phyloP scores from a whole-genome alignment of 192 early-diverging fungal genomes.

The Backusella liffmaniae region DNA sequence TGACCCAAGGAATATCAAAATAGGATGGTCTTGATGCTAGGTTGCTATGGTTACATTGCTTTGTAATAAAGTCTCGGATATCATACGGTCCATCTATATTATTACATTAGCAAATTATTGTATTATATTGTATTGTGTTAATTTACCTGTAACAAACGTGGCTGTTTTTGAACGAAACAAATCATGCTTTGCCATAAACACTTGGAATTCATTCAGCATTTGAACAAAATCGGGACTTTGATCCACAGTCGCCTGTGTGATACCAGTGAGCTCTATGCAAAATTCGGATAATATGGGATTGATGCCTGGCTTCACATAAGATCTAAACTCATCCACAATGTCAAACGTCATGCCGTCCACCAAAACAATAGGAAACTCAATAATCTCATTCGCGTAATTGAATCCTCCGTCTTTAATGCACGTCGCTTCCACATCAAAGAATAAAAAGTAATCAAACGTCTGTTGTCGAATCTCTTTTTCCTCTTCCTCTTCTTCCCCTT shows the following conservation, averaged over 20 bases:
- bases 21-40: constrained; percentile 56
- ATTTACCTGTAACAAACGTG: constrained; percentile 41
- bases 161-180: constrained; percentile 42
- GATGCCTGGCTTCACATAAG: constrained; percentile 65
- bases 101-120: not conserved
- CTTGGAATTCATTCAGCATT: constrained; percentile 51
- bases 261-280: constrained; percentile 79
- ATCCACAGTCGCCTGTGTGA: constrained; percentile 63
- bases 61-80: constrained; percentile 78
- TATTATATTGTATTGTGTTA: not conserved
- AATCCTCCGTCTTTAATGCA: constrained; percentile 58
- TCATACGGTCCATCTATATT: constrained; percentile 75
- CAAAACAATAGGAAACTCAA: constrained; percentile 82
- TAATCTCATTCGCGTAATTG: constrained; percentile 77
- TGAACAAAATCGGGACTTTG: constrained; percentile 43
- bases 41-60: constrained; percentile 63
- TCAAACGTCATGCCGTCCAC: constrained; percentile 60
- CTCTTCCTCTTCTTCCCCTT: not conserved
- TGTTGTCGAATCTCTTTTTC: constrained; percentile 23
- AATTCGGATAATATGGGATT: constrained; percentile 72
- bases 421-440: constrained; percentile 84
- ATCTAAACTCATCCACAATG: constrained; percentile 71
- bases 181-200: constrained; percentile 44
- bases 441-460: constrained; percentile 65
- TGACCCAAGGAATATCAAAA: constrained; percentile 59